These are phyloP conservation scores for Trichoderma breve DNA, from an alignment of 2,329 filamentous ascomycete species.

Conservation along the genomic window DNA sequence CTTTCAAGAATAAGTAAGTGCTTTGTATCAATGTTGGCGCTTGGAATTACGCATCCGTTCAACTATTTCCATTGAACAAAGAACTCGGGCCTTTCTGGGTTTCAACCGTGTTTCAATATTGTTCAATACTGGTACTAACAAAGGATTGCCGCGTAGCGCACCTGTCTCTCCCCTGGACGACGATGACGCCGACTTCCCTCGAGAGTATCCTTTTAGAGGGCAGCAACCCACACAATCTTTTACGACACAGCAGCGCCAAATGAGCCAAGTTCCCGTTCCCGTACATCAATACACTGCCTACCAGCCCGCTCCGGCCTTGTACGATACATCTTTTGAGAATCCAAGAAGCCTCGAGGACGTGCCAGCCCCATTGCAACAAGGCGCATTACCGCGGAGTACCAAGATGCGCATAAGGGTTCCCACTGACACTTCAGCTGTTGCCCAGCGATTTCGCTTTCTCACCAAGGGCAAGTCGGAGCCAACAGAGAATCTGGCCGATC, in stretches of 20 bases:
- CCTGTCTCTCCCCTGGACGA: constrained; percentile 55
- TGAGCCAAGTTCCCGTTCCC: not conserved
- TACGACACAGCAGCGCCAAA: constrained; percentile 19
- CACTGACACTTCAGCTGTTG: constrained; percentile 32
- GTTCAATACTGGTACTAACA: not conserved
- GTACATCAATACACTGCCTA: not conserved
- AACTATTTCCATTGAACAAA: not conserved
- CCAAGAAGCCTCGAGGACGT: not conserved
- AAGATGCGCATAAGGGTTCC: not conserved
- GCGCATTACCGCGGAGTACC: constrained; percentile 2
- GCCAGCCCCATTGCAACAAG: not conserved
- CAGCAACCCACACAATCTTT: constrained; percentile 22
- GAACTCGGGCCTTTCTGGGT: not conserved
- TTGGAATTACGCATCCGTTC: not conserved
- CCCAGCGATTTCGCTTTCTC: constrained; percentile 35
- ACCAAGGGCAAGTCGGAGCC: constrained; percentile 38
- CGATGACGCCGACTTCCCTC: constrained; percentile 40
- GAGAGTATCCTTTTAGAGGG: constrained; percentile 27
- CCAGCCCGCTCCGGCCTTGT: constrained; percentile 22
- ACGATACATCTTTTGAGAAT: not conserved
- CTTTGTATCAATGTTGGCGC: not conserved
- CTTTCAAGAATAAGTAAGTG: constrained; percentile 43
- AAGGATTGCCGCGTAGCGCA: constrained; percentile 29
- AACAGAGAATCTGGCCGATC: constrained; percentile 22
- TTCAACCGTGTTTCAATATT: not conserved